phyloP scores from a whole-genome alignment of 345 rosid species.

The Citrus inodora region DNA sequence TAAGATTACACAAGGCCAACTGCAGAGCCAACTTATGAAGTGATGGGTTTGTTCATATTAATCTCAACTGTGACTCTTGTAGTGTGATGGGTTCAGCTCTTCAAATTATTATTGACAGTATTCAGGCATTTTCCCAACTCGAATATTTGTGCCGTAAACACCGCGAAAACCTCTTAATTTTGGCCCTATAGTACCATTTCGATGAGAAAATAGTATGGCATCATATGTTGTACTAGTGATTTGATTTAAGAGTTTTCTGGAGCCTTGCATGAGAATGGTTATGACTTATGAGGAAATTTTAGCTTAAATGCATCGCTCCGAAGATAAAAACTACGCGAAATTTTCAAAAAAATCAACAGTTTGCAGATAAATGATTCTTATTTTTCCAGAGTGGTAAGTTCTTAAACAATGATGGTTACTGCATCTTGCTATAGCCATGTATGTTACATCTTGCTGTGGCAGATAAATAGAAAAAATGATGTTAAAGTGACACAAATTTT shows the following conservation, averaged over 20 bases:
- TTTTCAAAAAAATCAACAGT: not conserved
- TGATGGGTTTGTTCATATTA: not conserved
- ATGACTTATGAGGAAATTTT: not conserved
- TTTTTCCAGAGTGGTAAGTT: not conserved
- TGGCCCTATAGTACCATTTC: not conserved
- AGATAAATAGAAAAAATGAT: not conserved
- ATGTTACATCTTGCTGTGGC: not conserved
- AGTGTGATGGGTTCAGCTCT: not conserved
- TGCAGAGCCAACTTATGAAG: not conserved
- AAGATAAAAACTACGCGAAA: not conserved
- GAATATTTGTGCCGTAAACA: not conserved
- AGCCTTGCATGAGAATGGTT: not conserved
- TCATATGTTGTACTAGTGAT: not conserved
- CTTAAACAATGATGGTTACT: not conserved
- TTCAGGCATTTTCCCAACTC: not conserved
- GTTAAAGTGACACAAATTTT: not conserved
- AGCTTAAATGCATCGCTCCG: not conserved
- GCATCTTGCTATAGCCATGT: not conserved
- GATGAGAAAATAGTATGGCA: not conserved
- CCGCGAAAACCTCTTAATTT: not conserved
- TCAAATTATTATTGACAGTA: not conserved
- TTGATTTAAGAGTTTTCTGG: too few species aligned
- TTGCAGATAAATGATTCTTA: not conserved
- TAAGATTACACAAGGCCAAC: not conserved
- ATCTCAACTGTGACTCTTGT: not conserved